Base-by-base conservation (phyloP, 352 stramenopile genomes). In the Globisporangium recalcitrans region DNA sequence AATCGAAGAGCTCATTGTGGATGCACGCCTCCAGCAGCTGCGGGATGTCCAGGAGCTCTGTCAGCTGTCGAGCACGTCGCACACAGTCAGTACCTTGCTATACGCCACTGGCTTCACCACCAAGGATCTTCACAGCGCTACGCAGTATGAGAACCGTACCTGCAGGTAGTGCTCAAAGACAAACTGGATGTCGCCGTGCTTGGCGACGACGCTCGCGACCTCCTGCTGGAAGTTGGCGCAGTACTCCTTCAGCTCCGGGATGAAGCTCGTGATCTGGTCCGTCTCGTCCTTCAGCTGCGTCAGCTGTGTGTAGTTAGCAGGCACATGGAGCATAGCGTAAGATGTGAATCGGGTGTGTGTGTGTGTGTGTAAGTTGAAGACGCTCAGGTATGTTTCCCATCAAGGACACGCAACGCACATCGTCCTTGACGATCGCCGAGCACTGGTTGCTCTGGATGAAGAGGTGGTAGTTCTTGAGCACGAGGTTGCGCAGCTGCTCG, bases 31-130 rank as follows among this genome's bases (percentile, higher is more conserved):
- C 96, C 70, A 99, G 90, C 32, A 99, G 75, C 67, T 98, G 97
- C 8, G 97, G 97, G 31, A 99, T 92, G 79, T 99, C 96, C 55
- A 99, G 77, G 22, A 99, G 74, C 71, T 99, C 96, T n/a, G 98
- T 88, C 34, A 99, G 70, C 85, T 97, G 58, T n/a, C n/a, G n/a
- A n/a, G n/a, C 8, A 5, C 4, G 6, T 2, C 31, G 24, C 13
- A 24, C 6, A 13, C 4, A 38, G n/a, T 48, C 6, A 53, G 8
- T 34, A 6, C 0, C 22, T 34, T 14, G 48, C 24, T 38, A 16
- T 36, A 9, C 10, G 9, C 8, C 1, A 34, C 19, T 54, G 5
- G 21, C 36, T 21, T 22, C 38, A 46, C 6, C n/a, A 46, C 16
- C 6, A 46, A 34, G 49, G 4, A 51, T 7, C 9, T 24, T 19